Conservation (phyloP, 163 green algal species). For the Scenedesmus sp. region DNA sequence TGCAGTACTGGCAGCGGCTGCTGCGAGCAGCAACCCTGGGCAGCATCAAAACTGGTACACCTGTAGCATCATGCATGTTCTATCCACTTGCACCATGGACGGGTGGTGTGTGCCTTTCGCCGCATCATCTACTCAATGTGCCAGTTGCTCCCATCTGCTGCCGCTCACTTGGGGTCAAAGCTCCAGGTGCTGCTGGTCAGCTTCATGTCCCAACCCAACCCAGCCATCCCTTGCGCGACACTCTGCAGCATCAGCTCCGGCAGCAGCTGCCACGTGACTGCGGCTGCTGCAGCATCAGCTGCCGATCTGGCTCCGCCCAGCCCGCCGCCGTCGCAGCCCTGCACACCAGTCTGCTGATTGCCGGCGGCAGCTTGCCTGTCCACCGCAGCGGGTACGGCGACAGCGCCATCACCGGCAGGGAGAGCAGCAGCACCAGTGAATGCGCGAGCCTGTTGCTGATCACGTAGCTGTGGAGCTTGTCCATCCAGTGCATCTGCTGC, state of each 20-base stretch:
- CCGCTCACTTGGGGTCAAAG: conserved; percentile 18
- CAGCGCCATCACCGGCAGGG: neutral
- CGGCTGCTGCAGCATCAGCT: conserved; percentile 20
- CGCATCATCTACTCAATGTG: too few species aligned
- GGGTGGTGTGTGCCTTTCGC: too few species aligned
- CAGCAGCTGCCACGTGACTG: neutral
- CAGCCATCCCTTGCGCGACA: conserved; percentile 4
- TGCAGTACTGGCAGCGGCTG: too few species aligned
- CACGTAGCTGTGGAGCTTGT: neutral
- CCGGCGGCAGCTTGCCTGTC: neutral
- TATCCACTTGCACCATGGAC: too few species aligned
- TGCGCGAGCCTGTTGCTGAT: neutral
- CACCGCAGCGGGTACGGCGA: neutral
- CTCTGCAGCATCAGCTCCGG: neutral
- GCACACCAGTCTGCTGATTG: neutral
- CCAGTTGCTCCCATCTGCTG: too few species aligned
- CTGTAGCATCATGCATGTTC: too few species aligned
- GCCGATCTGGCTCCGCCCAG: conserved; percentile 1
- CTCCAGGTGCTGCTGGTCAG: conserved; percentile 30
- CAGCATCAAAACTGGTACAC: too few species aligned
- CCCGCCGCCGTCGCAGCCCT: neutral
- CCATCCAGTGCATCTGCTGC: conserved; percentile 31
- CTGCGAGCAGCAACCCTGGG: too few species aligned
- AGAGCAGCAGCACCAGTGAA: neutral
- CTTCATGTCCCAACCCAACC: neutral